Base-by-base conservation (phyloP, 176 grass and related monocot genomes). In the Chloris gayana region DNA sequence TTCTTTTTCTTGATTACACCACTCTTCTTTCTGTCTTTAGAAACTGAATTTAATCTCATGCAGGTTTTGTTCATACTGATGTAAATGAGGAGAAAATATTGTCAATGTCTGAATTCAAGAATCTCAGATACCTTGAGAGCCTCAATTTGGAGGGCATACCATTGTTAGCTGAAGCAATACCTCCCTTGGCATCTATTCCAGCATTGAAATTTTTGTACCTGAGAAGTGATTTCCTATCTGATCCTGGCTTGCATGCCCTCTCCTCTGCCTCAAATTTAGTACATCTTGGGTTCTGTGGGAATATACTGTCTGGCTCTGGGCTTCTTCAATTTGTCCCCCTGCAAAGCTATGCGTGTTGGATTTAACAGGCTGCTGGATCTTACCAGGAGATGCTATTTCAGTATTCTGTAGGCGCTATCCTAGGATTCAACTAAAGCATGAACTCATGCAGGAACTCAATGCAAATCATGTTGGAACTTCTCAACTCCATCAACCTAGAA, bases 361-460 rank as follows among this genome's bases (percentile, higher is more conserved):
- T 93, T 84, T 98, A 78, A 87, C 86, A 7, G 88, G 85, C 68
- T 98, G 88, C 53, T 98, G 96, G 96, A 85, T 95, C 72, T 88
- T 93, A 87, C 86, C 86, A 27, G 61, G 69, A 62, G 80, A 89
- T 71, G 82, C 70, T 45, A 51, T 95, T 75, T 74, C 79, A 77
- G 62, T 41, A 77, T 95, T 98, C 80, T 80, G 82, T 85, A 82
- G 68, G 74, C 46, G 17, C 46, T 78, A 98, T 51, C 92, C 90
- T 76, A 31, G 47, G 29, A 94, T 95, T 84, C 81, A 93, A 69
- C 35, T 93, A 80, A 88, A 60, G 34, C 96, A 93, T 79, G 92
- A 95, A 45, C 78, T 85, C 76, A 45, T 75, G 53, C 45, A 73
- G 58, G 84, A 82, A 80, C 21, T 81, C 80, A 27, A 83, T 33